Evolutionary conservation across 768 basidiomycete genomes (phyloP).

Genomic region (Mycena vulgaris): DNA sequence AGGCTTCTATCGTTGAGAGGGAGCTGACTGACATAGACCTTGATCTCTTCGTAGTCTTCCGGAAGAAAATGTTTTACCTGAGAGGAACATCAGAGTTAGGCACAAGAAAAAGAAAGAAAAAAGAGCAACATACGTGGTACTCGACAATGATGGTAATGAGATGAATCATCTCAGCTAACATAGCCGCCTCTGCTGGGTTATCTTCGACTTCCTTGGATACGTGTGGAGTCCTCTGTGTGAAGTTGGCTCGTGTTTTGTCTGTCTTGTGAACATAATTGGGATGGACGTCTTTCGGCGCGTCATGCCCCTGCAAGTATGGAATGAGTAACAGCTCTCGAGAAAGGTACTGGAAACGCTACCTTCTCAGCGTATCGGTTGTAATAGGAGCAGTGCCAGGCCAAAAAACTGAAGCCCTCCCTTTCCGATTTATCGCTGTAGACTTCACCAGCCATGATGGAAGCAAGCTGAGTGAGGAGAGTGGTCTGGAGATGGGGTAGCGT

Average conservation of each 20-base stretch:
- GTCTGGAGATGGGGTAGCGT: background rate
- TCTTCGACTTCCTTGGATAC: background rate
- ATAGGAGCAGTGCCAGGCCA: background rate
- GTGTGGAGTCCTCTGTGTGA: background rate
- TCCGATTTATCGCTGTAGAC: background rate
- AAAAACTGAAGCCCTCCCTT: background rate
- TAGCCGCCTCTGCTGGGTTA: background rate
- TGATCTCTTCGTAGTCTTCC: constrained; percentile 28
- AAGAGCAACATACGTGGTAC: background rate
- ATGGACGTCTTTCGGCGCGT: background rate
- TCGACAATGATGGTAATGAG: background rate
- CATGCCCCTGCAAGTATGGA: background rate
- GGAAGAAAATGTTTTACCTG: constrained; percentile 18
- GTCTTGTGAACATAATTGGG: background rate
- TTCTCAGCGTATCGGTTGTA: background rate
- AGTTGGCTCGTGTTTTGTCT: background rate
- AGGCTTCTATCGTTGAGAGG: constrained; percentile 14
- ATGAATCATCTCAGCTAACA: background rate
- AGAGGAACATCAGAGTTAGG: background rate
- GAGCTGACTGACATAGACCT: constrained; percentile 24
- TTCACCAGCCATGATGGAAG: background rate
- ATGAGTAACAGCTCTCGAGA: too few species aligned
- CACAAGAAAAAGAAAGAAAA: background rate
- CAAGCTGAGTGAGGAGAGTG: background rate
- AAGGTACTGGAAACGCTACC: background rate